phyloP scores from a whole-genome alignment of 345 rosid species.

The Brassica incana region DNA sequence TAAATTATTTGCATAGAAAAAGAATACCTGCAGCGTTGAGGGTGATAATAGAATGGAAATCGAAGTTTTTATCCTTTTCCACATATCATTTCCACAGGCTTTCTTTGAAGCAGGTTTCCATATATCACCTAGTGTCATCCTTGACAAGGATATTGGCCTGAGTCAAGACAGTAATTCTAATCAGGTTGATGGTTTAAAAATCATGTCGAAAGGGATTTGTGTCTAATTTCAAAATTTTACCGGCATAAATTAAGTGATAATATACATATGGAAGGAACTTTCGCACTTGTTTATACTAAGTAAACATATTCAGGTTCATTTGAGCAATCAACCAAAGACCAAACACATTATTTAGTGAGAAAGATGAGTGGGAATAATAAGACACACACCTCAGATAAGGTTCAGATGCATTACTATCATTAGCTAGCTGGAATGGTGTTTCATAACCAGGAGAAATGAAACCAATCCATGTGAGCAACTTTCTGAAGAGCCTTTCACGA shows the following conservation, averaged over 20 bases:
- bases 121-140: slow-evolving; percentile 87
- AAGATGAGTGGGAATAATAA: slow-evolving; percentile 2
- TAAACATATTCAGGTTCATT: background rate
- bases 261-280: background rate
- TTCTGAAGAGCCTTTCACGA: slow-evolving; percentile 76
- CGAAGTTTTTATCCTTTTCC: slow-evolving; percentile 78
- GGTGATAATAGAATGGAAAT: slow-evolving; percentile 83
- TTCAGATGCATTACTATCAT: slow-evolving; percentile 57
- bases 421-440: slow-evolving; percentile 53
- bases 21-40: slow-evolving; percentile 79
- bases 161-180: slow-evolving; percentile 21
- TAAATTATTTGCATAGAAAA: slow-evolving; percentile 7
- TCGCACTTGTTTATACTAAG: background rate
- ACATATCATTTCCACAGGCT: slow-evolving; percentile 61
- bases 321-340: slow-evolving; percentile 5
- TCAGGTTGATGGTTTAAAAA: background rate
- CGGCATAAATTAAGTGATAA: background rate
- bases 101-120: slow-evolving; percentile 88
- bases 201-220: background rate
- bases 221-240: background rate
- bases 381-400: slow-evolving; percentile 72
- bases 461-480: slow-evolving; percentile 75
- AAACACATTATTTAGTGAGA: slow-evolving; percentile 6
- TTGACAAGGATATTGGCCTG: slow-evolving; percentile 85
- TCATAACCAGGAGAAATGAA: slow-evolving; percentile 61